Percentiles rank a stretch among this genome's conserved stretches.
Conservation (phyloP, 768 basidiomycete genomes). For the Amyloporia xantha region DNA sequence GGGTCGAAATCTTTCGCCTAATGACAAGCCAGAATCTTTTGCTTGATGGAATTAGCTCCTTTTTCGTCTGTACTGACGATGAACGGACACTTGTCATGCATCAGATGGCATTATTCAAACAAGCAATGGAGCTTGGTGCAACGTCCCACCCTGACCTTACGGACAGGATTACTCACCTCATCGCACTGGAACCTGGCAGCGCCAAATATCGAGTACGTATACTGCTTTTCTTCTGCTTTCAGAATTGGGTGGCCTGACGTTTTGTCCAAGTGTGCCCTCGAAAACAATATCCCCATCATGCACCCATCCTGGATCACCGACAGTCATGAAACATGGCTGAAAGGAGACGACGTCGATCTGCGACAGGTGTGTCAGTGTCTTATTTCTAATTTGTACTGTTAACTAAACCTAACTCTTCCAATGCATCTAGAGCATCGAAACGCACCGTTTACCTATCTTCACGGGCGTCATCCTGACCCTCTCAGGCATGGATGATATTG, state of each 20-base stretch:
- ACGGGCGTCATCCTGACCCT: constrained; percentile 60
- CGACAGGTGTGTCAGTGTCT: constrained; percentile 40
- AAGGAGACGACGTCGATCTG: constrained; percentile 73
- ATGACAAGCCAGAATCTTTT: too few species aligned
- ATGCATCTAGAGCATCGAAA: constrained; percentile 48
- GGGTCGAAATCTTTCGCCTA: too few species aligned
- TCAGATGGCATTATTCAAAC: constrained; percentile 65
- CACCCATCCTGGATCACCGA: constrained; percentile 71
- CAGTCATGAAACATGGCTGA: constrained; percentile 66
- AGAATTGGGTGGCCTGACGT: too few species aligned
- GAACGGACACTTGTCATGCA: too few species aligned
- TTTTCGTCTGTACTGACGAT: too few species aligned
- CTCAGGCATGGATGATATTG: constrained; percentile 66
- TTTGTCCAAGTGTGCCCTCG: constrained; percentile 66
- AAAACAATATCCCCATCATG: constrained; percentile 75
- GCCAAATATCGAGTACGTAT: constrained; percentile 68
- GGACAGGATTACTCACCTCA: constrained; percentile 79
- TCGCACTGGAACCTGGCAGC: constrained; percentile 75
- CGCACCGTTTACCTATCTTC: constrained; percentile 70
- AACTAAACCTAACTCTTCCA: too few species aligned
- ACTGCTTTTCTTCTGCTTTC: not conserved
- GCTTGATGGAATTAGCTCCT: too few species aligned
- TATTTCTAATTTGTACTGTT: not conserved
- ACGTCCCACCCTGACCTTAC: constrained; percentile 65
- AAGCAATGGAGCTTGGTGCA: constrained; percentile 80